These are phyloP conservation scores for Gardenia jasminoides DNA, from an alignment of 257 asterid genomes.

Conservation along the genomic window DNA sequence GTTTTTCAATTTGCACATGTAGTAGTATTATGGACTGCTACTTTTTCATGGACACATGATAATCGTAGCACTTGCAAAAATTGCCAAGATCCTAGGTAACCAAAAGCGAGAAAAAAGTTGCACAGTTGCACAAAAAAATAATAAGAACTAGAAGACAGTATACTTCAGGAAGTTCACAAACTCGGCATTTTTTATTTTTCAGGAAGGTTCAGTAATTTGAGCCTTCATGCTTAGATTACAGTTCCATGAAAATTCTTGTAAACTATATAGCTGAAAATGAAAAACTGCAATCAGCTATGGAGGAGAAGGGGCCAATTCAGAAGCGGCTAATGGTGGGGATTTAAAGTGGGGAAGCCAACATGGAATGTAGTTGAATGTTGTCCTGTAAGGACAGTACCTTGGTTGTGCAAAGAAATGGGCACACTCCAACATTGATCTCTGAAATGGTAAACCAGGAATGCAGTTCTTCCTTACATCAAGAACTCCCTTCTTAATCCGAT, in stretches of 20 bases:
- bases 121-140: not conserved
- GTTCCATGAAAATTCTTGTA: not conserved
- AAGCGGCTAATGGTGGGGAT: constrained; percentile 11
- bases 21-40: too few species aligned
- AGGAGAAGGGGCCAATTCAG: constrained; percentile 44
- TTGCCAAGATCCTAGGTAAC: not conserved
- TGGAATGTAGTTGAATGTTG: constrained; percentile 29
- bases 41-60: not conserved
- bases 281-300: constrained; percentile 2
- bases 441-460: constrained; percentile 55
- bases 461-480: constrained; percentile 65
- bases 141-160: not conserved
- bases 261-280: not conserved
- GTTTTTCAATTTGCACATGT: not conserved
- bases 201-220: not conserved
- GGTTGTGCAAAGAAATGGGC: constrained; percentile 42
- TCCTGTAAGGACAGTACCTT: constrained; percentile 45
- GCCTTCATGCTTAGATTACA: not conserved
- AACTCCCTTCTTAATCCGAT: constrained; percentile 46
- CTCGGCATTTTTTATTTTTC: not conserved
- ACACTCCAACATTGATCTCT: constrained; percentile 55
- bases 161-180: not conserved
- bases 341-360: constrained; percentile 44
- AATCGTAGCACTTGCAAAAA: too few species aligned
- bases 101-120: too few species aligned